Base-by-base conservation (phyloP, 2,329 filamentous ascomycete species). In the Fusarium haematococcum region DNA sequence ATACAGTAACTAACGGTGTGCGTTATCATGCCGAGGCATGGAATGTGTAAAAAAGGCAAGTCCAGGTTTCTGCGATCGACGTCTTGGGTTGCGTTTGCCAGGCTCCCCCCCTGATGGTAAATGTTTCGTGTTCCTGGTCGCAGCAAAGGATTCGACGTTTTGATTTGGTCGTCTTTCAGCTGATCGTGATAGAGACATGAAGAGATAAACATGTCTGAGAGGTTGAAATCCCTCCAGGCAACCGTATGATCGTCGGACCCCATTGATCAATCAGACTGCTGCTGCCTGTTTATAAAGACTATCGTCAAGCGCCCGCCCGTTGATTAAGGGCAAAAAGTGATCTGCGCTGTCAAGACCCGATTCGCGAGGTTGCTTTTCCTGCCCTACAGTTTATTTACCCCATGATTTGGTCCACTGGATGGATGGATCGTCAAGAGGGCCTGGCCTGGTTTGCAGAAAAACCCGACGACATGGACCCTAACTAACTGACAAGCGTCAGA, bases 311-410 rank as follows among this genome's bases (percentile, higher is more conserved):
- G 48, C 48, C 48, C 43, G 20, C 41, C 41, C 18, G 39, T 37
- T 16, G 41, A 63, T 50, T 33, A 45, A 69, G 30, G 25, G 27
- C 27, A 30, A 30, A 30, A 30, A 32, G 30, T 32, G 72, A 74
- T 75, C 65, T 73, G 71, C 71, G 58, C 65, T 69, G 68, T 45
- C 68, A 75, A 23, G 20, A 20, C 48, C 45, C 23, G 56, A 69
- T 48, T 37, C 74, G 69, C 54, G 52, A 60, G 59, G 58, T 60
- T 41, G 37, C 18, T 61, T 50, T 50, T 48, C 13, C 41, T 48
- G 43, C 23, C 43, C 43, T 48, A 54, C 10, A 20, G 45, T 30
- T 25, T 35, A 16, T 20, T n/a, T 61, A 69, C 52, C 68, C 71
- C 71, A 72, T 63, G 57, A 65, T 74, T 61, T 54, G 60, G 48